Conservation (phyloP, 1,284 basidiomycete species). For the Singerocomus rubriflavus region DNA sequence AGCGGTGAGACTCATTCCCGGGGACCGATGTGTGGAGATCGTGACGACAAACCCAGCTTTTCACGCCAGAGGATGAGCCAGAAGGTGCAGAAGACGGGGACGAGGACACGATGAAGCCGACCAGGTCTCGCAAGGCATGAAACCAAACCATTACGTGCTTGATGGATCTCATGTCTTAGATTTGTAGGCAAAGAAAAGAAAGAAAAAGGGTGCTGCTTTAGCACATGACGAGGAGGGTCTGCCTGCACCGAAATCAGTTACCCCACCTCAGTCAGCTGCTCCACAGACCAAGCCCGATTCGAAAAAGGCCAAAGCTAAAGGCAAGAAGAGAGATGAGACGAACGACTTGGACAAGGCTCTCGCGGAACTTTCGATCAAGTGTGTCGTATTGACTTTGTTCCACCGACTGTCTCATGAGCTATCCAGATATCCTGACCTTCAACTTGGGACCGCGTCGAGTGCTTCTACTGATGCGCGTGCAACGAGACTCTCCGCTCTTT, state of each 20-base stretch:
- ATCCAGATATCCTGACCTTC: constrained; percentile 54
- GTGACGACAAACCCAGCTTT: constrained; percentile 30
- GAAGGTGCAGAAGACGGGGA: constrained; percentile 33
- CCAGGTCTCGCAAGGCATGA: constrained; percentile 46
- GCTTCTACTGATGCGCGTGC: constrained; percentile 9
- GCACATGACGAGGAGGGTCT: constrained; percentile 11
- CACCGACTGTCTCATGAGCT: constrained; percentile 5
- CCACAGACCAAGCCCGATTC: constrained; percentile 27
- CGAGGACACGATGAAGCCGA: constrained; percentile 25
- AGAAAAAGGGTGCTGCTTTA: constrained; percentile 41
- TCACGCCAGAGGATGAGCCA: constrained; percentile 37
- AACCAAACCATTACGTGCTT: not conserved
- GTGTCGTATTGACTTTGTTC: constrained; percentile 21
- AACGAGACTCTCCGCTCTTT: constrained; percentile 51
- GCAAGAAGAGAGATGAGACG: constrained; percentile 55
- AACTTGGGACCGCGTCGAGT: constrained; percentile 34
- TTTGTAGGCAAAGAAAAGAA: constrained; percentile 48
- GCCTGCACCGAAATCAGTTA: constrained; percentile 13
- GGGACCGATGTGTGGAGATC: constrained; percentile 10
- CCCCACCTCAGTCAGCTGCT: constrained; percentile 5
- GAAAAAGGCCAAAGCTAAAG: constrained; percentile 64
- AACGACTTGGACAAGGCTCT: constrained; percentile 84
- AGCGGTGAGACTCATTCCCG: constrained; percentile 44
- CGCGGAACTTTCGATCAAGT: constrained; percentile 78
- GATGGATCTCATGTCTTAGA: not conserved